phyloP scores from a whole-genome alignment of 805 yeast species.

The Hanseniaspora valbyensis region DNA sequence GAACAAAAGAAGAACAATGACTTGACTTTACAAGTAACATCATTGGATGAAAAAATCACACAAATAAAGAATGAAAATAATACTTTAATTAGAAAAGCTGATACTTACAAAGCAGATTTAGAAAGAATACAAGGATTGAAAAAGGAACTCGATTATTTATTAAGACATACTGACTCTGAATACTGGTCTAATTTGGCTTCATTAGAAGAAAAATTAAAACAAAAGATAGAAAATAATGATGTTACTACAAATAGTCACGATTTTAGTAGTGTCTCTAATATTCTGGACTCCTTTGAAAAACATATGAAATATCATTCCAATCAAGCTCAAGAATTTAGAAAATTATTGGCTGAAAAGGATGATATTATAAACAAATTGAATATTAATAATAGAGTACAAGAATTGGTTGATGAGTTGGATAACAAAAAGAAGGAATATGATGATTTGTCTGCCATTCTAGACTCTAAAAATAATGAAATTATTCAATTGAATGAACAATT shows the following conservation, averaged over 20 bases:
- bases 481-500: neutral
- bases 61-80: neutral
- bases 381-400: slow-evolving; percentile 4
- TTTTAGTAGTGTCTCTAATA: neutral
- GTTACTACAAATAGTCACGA: neutral
- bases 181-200: slow-evolving; percentile 11
- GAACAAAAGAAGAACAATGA: neutral
- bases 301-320: slow-evolving; percentile 10
- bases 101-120: neutral
- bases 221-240: neutral
- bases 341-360: slow-evolving; percentile 8
- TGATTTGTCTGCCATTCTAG: neutral
- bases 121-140: neutral
- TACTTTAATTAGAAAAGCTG: neutral
- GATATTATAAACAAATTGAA: slow-evolving; percentile 18
- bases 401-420: slow-evolving; percentile 10
- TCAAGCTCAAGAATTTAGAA: slow-evolving; percentile 11
- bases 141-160: slow-evolving; percentile 12
- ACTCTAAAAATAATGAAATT: neutral
- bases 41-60: neutral
- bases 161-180: slow-evolving; percentile 11
- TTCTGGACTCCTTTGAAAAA: slow-evolving; percentile 9
- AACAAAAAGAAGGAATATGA: slow-evolving; percentile 9
- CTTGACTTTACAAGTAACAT: neutral
- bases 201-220: slow-evolving; percentile 7